Percentiles rank a stretch among this genome's conserved stretches.
Conservation (phyloP, 331 rosid genomes). For the Telfairia occidentalis region DNA sequence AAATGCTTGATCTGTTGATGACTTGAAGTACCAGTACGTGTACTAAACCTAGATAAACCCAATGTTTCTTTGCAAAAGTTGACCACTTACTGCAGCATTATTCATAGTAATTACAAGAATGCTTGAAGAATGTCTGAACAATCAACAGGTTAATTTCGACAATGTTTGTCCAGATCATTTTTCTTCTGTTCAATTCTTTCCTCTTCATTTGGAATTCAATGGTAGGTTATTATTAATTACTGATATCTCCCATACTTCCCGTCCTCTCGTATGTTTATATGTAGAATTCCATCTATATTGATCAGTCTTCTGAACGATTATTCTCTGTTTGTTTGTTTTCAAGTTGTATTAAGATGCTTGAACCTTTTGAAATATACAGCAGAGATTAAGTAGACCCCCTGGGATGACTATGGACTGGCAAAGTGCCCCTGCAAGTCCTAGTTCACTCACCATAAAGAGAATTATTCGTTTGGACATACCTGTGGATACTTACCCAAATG, state of each 20-base stretch:
- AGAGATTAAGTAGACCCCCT: constrained; percentile 73
- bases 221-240: not conserved
- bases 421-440: constrained; percentile 95
- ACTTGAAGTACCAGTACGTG: too few species aligned
- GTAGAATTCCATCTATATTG: not conserved
- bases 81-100: not conserved
- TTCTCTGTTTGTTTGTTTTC: not conserved
- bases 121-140: not conserved
- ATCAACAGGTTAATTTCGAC: not conserved
- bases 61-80: not conserved
- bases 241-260: not conserved
- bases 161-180: not conserved
- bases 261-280: not conserved
- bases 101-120: not conserved
- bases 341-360: not conserved
- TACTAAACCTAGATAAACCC: not conserved
- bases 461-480: constrained; percentile 94
- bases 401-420: constrained; percentile 99
- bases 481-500: constrained; percentile 83
- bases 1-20: not conserved
- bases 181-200: not conserved
- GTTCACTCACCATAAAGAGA: constrained; percentile 77
- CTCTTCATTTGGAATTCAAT: not conserved
- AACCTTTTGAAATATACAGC: constrained; percentile 17
- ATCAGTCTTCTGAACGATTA: not conserved